phyloP scores from a whole-genome alignment of 768 basidiomycete genomes.

The Roridomyces roridus region DNA sequence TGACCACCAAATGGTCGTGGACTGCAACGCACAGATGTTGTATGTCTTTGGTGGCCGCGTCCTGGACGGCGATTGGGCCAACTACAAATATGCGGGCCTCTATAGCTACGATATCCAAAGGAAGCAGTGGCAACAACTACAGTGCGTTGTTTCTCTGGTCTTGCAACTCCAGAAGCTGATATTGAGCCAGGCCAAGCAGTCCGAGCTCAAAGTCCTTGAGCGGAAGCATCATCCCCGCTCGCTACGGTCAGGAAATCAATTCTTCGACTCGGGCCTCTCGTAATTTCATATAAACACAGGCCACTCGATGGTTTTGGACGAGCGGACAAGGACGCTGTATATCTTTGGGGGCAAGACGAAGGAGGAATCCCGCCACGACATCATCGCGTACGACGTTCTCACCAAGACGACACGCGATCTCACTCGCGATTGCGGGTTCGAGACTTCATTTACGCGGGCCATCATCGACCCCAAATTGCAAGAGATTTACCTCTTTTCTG shows the following conservation, averaged over 20 bases:
- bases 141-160: constrained; percentile 50
- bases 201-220: constrained; percentile 31
- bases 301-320: constrained; percentile 84
- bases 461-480: constrained; percentile 65
- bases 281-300: constrained; percentile 45
- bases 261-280: background rate
- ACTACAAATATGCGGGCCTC: constrained; percentile 69
- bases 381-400: constrained; percentile 74
- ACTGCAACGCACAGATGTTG: constrained; percentile 70
- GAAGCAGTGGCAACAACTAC: constrained; percentile 70
- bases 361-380: constrained; percentile 69
- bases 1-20: constrained; percentile 85
- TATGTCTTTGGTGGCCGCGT: constrained; percentile 82
- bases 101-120: constrained; percentile 73
- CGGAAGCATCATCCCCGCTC: constrained; percentile 55
- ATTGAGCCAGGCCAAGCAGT: constrained; percentile 3
- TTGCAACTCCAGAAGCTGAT: background rate
- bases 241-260: constrained; percentile 52
- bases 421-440: constrained; percentile 65
- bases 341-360: constrained; percentile 80
- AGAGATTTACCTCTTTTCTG: constrained; percentile 82
- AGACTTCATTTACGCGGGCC: constrained; percentile 75
- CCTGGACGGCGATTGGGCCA: constrained; percentile 67
- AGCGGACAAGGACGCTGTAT: constrained; percentile 60
- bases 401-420: constrained; percentile 66